Evolutionary conservation across 345 rosid species (phyloP).

Genomic region (Pelargonium nanum): DNA sequence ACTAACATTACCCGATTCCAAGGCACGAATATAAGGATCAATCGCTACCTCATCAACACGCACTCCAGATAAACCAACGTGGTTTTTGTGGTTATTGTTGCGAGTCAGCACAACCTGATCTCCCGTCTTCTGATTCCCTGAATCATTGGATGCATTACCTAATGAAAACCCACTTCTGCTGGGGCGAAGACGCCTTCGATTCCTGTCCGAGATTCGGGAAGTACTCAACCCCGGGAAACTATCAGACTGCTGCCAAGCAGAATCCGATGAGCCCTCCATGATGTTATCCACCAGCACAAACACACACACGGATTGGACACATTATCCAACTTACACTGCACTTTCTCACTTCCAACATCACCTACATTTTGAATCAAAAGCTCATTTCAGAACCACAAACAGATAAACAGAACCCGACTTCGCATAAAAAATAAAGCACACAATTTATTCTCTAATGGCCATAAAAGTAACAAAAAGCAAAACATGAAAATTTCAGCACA

Average conservation of each 20-base stretch:
- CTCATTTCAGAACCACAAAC: conserved; percentile 21
- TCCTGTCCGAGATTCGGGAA: conserved; percentile 44
- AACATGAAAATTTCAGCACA: neutral
- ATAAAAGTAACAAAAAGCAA: neutral
- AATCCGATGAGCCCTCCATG: conserved; percentile 62
- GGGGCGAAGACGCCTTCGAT: conserved; percentile 16
- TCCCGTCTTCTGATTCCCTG: conserved; percentile 23
- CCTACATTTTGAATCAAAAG: conserved; percentile 31
- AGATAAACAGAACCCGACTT: conserved; percentile 10
- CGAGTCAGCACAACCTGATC: conserved; percentile 28
- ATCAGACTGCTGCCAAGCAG: conserved; percentile 34
- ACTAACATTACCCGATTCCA: conserved; percentile 69
- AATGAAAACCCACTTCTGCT: conserved; percentile 19
- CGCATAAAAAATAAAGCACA: conserved; percentile 11
- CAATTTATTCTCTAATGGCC: conserved; percentile 14
- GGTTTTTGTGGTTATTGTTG: conserved; percentile 32
- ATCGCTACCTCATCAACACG: too few species aligned
- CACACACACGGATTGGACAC: conserved; percentile 31
- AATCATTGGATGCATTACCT: conserved; percentile 13
- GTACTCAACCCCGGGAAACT: conserved; percentile 40
- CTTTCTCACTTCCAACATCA: conserved; percentile 24
- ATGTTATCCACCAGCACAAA: conserved; percentile 30
- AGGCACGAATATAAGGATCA: conserved; percentile 38
- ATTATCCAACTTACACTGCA: conserved; percentile 25
- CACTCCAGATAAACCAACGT: conserved; percentile 33